Conservation (phyloP, 352 stramenopile genomes). For the Phytophthora sp. region DNA sequence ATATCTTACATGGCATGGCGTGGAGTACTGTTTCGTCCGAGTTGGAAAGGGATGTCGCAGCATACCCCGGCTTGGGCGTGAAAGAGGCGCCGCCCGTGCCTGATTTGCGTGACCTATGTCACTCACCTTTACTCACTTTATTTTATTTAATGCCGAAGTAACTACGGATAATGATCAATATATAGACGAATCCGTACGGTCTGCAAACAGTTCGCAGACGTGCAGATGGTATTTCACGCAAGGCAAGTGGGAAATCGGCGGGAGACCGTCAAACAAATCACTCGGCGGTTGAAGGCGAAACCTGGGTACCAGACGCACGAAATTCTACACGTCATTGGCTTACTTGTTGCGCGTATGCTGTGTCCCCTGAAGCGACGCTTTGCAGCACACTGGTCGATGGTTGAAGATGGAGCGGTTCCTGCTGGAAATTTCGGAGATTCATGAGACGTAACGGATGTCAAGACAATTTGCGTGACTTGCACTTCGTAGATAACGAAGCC, state of each 20-base stretch:
- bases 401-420: conserved; percentile 15
- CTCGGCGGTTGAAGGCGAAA: conserved; percentile 16
- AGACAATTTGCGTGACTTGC: background rate
- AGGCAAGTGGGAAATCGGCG: background rate
- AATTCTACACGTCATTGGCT: conserved; percentile 29
- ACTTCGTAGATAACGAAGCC: background rate
- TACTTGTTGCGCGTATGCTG: conserved; percentile 32
- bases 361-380: conserved; percentile 30
- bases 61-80: background rate
- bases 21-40: conserved; percentile 6
- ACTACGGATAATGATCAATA: conserved; percentile 3
- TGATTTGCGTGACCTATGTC: background rate
- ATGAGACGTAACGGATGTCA: background rate
- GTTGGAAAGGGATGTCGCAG: background rate
- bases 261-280: conserved; percentile 7
- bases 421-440: conserved; percentile 17
- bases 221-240: conserved; percentile 5
- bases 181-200: conserved; percentile 33
- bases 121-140: conserved; percentile 17
- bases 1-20: conserved; percentile 1
- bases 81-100: background rate
- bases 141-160: conserved; percentile 34
- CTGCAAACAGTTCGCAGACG: conserved; percentile 14
- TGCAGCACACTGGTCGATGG: conserved; percentile 25
- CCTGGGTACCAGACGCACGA: conserved; percentile 16